phyloP scores from a whole-genome alignment of 345 rosid genomes.

The Citrus glauca region DNA sequence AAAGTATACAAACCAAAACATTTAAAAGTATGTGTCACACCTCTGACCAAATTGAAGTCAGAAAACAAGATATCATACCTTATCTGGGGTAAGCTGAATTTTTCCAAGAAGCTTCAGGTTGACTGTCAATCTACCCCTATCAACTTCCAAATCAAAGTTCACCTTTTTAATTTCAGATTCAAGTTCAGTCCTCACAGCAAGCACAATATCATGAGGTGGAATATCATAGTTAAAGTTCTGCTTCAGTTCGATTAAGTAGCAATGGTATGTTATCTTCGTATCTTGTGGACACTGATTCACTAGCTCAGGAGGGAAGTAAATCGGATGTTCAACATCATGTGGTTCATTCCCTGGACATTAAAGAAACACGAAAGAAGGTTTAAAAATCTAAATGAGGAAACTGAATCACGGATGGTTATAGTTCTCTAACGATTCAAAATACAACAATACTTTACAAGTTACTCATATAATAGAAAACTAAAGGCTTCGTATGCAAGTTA shows the following conservation, averaged over 20 bases:
- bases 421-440: not conserved
- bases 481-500: constrained; percentile 13
- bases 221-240: constrained; percentile 35
- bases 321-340: constrained; percentile 54
- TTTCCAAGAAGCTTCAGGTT: constrained; percentile 45
- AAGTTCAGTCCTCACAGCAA: constrained; percentile 45
- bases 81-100: constrained; percentile 30
- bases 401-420: not conserved
- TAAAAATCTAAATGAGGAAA: not conserved
- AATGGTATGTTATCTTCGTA: constrained; percentile 32
- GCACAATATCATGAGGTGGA: constrained; percentile 50
- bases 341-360: constrained; percentile 37
- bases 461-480: not conserved
- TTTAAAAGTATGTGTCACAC: not conserved
- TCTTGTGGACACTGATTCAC: constrained; percentile 25
- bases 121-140: constrained; percentile 47
- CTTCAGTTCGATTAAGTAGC: constrained; percentile 55
- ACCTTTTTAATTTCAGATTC: constrained; percentile 40
- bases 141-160: constrained; percentile 47
- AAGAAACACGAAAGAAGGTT: not conserved
- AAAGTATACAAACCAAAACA: not conserved
- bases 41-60: not conserved
- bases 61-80: constrained; percentile 30
- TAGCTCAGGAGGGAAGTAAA: constrained; percentile 72
- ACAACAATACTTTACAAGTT: not conserved